Conservation (phyloP, 345 rosid genomes). For the Laguncularia racemosa region DNA sequence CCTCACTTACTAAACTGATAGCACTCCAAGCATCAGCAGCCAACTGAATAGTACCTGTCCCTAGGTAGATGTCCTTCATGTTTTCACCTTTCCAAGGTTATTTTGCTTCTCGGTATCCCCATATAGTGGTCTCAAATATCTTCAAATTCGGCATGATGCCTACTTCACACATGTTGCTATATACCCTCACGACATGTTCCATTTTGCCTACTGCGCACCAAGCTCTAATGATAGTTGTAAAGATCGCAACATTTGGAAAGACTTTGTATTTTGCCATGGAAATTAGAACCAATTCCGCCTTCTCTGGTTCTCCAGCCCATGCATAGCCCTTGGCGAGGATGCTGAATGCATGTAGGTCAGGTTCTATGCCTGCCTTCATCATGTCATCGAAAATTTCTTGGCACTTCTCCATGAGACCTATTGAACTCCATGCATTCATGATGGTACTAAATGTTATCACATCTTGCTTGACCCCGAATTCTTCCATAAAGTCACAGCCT, state of each 20-base stretch:
- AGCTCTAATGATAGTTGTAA: conserved; percentile 73
- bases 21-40: conserved; percentile 74
- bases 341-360: conserved; percentile 63
- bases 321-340: conserved; percentile 84
- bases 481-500: conserved; percentile 70
- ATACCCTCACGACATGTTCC: conserved; percentile 53
- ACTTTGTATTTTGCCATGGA: conserved; percentile 50
- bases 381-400: conserved; percentile 72
- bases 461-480: conserved; percentile 64
- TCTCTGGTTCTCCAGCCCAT: conserved; percentile 63
- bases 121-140: conserved; percentile 77
- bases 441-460: conserved; percentile 84
- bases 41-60: conserved; percentile 55
- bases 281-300: conserved; percentile 54
- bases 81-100: conserved; percentile 87
- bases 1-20: conserved; percentile 54
- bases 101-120: conserved; percentile 84
- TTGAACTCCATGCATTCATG: conserved; percentile 90
- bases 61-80: conserved; percentile 42
- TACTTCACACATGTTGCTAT: conserved; percentile 47
- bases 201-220: conserved; percentile 78
- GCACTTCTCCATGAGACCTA: conserved; percentile 78
- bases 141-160: conserved; percentile 62
- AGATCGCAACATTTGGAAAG: conserved; percentile 73
- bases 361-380: conserved; percentile 68